Base-by-base conservation (phyloP, 495 filamentous ascomycete genomes). In the Pyronema omphalodes region DNA sequence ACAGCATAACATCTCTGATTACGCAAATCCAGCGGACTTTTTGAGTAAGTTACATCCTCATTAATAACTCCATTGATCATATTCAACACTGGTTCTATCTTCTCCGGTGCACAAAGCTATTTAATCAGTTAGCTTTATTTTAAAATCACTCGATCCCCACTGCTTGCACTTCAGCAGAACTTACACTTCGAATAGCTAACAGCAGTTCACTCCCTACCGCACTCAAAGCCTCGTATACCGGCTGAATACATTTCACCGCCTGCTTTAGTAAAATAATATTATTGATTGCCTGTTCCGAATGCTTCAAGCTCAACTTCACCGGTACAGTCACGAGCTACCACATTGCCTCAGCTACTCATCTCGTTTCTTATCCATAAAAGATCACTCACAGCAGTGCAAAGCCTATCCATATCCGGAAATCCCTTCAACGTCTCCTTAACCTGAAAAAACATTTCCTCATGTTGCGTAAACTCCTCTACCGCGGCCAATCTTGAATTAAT, bases 1-100 rank as follows among this genome's bases (percentile, higher is more conserved):
- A 98, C 78, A 51, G 91, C 91, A 68, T 93, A 94, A 9, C 85
- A 87, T 47, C 91, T 74, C 66, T 98, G 93, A 60, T 95, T 93
- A 50, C 88, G 77, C 51, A 93, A 71, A 55, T 94, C 91, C 8
- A 96, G 74, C 3, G 91, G 85, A 40, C 79, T 77, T 48, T 75
- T 85, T 57, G 85, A 80, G 61, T 83, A 93, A 3, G 73, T 74
- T 0, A 84, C 81, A 65, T 91, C 82, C 46, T 84, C 77, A 55
- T 96, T 93, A 58, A 98, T 81, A 0, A 78, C 79, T 29, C 70
- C 66, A 46, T 77, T 69, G 52, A 96, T 88, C 2, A 86, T 59
- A 7, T 72, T 65, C 51, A 81, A 70, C 3, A 88, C 71, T 4
- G 72, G 71, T 17, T 68, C 69, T 40, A 81, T 71, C n/a, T 72